These are phyloP conservation scores for Cyclotella distinguenda DNA, from an alignment of 108 stramenopile species.

Conservation along the genomic window DNA sequence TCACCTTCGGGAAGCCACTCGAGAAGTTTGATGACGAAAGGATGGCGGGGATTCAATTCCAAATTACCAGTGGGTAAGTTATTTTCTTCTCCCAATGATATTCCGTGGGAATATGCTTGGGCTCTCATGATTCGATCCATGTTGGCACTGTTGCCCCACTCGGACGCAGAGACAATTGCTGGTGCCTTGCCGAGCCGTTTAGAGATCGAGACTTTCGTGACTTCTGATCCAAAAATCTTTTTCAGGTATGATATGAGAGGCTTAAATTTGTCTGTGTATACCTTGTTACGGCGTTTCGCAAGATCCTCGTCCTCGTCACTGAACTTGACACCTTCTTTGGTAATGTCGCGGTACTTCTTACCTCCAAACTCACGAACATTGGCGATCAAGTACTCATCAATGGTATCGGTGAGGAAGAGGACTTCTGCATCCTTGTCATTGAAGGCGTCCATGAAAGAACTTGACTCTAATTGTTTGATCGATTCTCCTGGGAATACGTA, in stretches of 20 bases:
- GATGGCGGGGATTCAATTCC: slow-evolving; percentile 99
- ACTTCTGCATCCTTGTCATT: slow-evolving; percentile 94
- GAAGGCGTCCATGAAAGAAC: slow-evolving; percentile 93
- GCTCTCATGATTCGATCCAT: slow-evolving; percentile 99
- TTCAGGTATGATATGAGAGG: slow-evolving; percentile 96
- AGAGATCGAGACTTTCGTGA: slow-evolving; percentile 88
- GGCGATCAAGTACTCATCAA: slow-evolving; percentile 94
- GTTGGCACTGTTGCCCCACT: slow-evolving; percentile 96
- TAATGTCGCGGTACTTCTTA: slow-evolving; percentile 88
- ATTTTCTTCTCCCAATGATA: slow-evolving; percentile 43
- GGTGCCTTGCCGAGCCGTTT: slow-evolving; percentile 90
- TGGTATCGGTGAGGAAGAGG: slow-evolving; percentile 90
- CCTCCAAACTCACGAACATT: slow-evolving; percentile 79
- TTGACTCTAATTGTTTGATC: slow-evolving; percentile 79
- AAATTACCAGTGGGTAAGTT: slow-evolving; percentile 78
- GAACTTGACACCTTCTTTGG: slow-evolving; percentile 96
- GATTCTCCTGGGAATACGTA: slow-evolving; percentile 92
- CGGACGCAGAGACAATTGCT: slow-evolving; percentile 89
- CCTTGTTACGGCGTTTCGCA: slow-evolving; percentile 88
- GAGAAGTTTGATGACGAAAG: slow-evolving; percentile 92
- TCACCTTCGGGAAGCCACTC: slow-evolving; percentile 72
- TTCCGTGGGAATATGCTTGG: slow-evolving; percentile 89
- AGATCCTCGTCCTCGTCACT: slow-evolving; percentile 96
- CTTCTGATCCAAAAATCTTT: slow-evolving; percentile 83
- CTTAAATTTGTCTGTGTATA: slow-evolving; percentile 93